Evolutionary conservation across 148 eudicot genomes (phyloP).

Genomic region (Talinum fruticosum): DNA sequence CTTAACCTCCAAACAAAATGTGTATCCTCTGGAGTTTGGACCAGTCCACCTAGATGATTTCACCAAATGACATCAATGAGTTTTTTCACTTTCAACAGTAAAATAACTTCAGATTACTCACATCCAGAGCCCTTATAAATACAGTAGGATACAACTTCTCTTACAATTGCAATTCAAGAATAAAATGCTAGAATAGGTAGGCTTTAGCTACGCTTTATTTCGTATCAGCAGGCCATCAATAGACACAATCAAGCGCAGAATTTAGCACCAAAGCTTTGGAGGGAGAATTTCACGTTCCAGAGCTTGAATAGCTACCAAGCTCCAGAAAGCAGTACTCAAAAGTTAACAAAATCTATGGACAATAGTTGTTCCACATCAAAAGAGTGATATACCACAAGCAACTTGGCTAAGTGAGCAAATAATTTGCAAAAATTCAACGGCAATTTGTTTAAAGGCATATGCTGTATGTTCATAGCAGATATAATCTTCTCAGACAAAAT

Average conservation of each 20-base stretch:
- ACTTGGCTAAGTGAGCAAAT: conserved; percentile 32
- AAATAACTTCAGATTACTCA: not conserved
- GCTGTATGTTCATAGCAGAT: conserved; percentile 28
- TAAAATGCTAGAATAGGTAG: not conserved
- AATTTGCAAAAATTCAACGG: conserved; percentile 15
- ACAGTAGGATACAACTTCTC: not conserved
- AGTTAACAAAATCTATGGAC: conserved; percentile 24
- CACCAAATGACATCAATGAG: not conserved
- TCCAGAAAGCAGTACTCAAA: conserved; percentile 7
- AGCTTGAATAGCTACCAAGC: conserved; percentile 13
- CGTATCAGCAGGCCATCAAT: conserved; percentile 2
- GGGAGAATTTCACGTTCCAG: conserved; percentile 6
- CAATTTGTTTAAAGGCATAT: conserved; percentile 30
- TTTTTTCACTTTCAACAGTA: not conserved
- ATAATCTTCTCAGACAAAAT: conserved; percentile 18
- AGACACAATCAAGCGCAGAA: conserved; percentile 12
- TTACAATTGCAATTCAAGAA: not conserved
- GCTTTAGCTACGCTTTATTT: conserved; percentile 13
- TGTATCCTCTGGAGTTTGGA: not conserved
- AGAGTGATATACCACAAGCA: conserved; percentile 34
- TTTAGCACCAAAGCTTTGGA: conserved; percentile 6
- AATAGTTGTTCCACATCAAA: conserved; percentile 34
- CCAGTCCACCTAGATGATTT: not conserved
- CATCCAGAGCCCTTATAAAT: not conserved
- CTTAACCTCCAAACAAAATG: not conserved